These are phyloP conservation scores for Barbatosphaeria neglecta DNA, from an alignment of 495 filamentous ascomycete species.

Conservation along the genomic window DNA sequence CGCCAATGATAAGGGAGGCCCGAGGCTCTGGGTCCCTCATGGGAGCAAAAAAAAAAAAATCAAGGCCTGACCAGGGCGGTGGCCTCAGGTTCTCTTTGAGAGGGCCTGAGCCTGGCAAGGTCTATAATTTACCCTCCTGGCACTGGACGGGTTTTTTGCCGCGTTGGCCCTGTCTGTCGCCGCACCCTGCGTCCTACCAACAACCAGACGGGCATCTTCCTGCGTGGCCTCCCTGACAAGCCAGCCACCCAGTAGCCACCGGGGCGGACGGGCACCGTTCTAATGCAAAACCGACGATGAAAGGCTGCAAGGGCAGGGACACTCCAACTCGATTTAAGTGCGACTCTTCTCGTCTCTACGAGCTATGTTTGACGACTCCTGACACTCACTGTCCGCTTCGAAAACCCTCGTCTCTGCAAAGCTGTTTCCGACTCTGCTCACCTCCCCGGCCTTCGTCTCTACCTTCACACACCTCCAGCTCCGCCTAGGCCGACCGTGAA, in stretches of 20 bases:
- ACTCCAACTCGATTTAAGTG: too few relatives aligned
- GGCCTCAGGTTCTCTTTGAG: not conserved
- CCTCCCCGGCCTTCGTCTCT: not conserved
- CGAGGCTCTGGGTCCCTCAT: not conserved
- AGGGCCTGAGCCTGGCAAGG: not conserved
- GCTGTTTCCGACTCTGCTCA: not conserved
- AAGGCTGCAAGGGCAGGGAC: not conserved
- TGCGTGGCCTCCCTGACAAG: too few relatives aligned
- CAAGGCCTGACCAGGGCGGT: not conserved
- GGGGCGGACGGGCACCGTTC: too few relatives aligned
- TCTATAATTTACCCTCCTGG: not conserved
- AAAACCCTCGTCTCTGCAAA: not conserved
- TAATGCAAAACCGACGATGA: not conserved
- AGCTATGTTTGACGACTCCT: not conserved
- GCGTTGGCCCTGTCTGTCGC: too few relatives aligned
- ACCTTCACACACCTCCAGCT: not conserved
- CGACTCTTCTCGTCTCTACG: not conserved
- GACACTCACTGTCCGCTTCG: not conserved
- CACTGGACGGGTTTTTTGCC: not conserved
- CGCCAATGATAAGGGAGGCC: not conserved
- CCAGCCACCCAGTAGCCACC: too few relatives aligned
- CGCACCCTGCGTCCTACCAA: too few relatives aligned
- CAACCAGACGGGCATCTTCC: too few relatives aligned
- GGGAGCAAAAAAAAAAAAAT: not conserved
- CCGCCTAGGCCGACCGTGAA: too few relatives aligned